Base-by-base conservation (phyloP, 441 rosid species). In the Pelargonium australe region DNA sequence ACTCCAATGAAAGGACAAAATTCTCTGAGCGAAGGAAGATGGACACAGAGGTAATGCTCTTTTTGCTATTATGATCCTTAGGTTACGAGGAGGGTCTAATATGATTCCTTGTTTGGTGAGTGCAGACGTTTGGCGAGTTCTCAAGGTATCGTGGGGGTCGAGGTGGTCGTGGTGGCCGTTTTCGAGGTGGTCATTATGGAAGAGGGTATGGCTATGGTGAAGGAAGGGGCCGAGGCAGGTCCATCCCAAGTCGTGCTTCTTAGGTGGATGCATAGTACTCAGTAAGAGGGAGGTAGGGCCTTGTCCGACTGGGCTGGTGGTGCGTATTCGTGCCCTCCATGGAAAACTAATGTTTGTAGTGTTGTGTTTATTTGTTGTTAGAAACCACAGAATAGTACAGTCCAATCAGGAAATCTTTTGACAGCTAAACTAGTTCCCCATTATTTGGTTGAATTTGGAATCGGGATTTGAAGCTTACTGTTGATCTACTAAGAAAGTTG, bases 71-170 rank as follows among this genome's bases (percentile, higher is more conserved):
- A 10, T 69, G 5, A 58, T 65, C 63, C 43, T 72, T 6, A 53
- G 3, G 25, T 64, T 41, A 31, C 25, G 20, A 12, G 11, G 16
- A 23, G 16, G 58, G 20, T n/a, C 43, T 60, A 34, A 23, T 20
- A 20, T 3, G 53, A 34, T 51, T 74, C 28, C 49, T 66, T 79
- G 43, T 64, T 28, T 66, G 57, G 55, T 75, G 0, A 69, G 51
- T 78, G 77, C 83, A 91, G 96, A 89, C 96, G 43, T 91, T 89
- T 82, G 97, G 94, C 16, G 88, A 87, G 43, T 91, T 87, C 72
- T 69, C 87, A 20, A 85, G 94, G 69, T 78, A 80, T 72, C 73
- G 87, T 67, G 95, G 92, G 67, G 95, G 92, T 34, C 81, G 90
- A 43, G 85, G 88, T 51, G 91, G 95, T 7, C 82, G 85, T 44